Conservation (phyloP, 768 basidiomycete species). For the Auriscalpium microsporum region DNA sequence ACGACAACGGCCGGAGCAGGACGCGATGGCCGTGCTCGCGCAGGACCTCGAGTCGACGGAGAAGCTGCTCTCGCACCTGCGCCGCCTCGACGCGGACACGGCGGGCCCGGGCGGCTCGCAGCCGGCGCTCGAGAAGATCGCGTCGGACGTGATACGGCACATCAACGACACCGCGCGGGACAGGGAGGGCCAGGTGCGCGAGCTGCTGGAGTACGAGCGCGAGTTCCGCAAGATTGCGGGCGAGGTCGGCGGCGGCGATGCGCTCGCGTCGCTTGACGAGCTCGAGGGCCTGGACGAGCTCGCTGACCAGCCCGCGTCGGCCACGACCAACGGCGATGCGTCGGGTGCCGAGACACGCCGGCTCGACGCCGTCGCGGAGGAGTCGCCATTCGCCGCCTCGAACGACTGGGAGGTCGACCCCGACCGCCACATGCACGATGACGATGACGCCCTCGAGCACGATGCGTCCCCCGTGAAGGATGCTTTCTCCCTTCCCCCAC, state of each 20-base stretch:
- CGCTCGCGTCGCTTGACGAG: slow-evolving; percentile 59
- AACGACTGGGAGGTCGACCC: slow-evolving; percentile 57
- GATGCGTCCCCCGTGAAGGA: slow-evolving; percentile 45
- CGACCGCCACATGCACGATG: slow-evolving; percentile 35
- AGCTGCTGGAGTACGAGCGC: slow-evolving; percentile 67
- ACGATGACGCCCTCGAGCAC: slow-evolving; percentile 40
- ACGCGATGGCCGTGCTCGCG: slow-evolving; percentile 66
- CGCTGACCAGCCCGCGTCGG: slow-evolving; percentile 28
- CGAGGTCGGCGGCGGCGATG: slow-evolving; percentile 71
- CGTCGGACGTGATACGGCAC: slow-evolving; percentile 67
- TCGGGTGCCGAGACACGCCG: background rate
- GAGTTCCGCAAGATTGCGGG: slow-evolving; percentile 70
- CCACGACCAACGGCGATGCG: slow-evolving; percentile 21
- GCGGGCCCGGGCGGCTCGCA: slow-evolving; percentile 13
- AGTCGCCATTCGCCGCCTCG: slow-evolving; percentile 19
- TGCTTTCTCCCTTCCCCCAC: slow-evolving; percentile 38
- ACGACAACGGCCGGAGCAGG: slow-evolving; percentile 33
- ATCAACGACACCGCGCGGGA: slow-evolving; percentile 70
- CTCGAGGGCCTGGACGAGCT: slow-evolving; percentile 42
- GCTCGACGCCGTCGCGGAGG: slow-evolving; percentile 25
- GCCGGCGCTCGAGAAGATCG: slow-evolving; percentile 51
- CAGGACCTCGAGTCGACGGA: slow-evolving; percentile 72
- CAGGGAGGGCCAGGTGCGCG: slow-evolving; percentile 75
- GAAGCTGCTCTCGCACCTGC: slow-evolving; percentile 64
- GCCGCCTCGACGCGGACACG: slow-evolving; percentile 52